Evolutionary conservation across 2,329 filamentous ascomycete species (phyloP).

Genomic region (Exophiala sideris): DNA sequence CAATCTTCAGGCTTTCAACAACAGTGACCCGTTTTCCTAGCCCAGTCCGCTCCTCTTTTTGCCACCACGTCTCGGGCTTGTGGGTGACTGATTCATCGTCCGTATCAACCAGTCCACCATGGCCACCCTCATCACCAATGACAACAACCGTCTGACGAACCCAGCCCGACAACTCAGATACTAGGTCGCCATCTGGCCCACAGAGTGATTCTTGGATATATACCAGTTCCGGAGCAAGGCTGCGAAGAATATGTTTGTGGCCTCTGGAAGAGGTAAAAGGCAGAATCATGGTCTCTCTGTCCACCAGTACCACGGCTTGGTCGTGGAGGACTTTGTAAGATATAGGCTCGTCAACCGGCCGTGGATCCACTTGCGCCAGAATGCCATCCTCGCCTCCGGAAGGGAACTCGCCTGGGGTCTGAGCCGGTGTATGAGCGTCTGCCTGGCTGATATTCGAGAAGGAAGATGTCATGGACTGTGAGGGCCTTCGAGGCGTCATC

Average conservation of each 20-base stretch:
- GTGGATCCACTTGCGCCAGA: slow-evolving; percentile 46
- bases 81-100: slow-evolving; percentile 57
- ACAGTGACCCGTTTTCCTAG: slow-evolving; percentile 83
- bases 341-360: slow-evolving; percentile 40
- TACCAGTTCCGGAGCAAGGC: slow-evolving; percentile 78
- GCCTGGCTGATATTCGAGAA: slow-evolving; percentile 81
- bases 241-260: slow-evolving; percentile 80
- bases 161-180: slow-evolving; percentile 65
- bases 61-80: slow-evolving; percentile 60
- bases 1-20: slow-evolving; percentile 75
- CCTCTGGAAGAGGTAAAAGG: slow-evolving; percentile 82
- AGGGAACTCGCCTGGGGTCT: slow-evolving; percentile 57
- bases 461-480: slow-evolving; percentile 61
- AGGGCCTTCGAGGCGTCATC: slow-evolving; percentile 46
- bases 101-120: slow-evolving; percentile 77
- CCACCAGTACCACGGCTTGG: slow-evolving; percentile 74
- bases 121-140: slow-evolving; percentile 55
- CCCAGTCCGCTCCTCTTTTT: slow-evolving; percentile 75
- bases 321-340: slow-evolving; percentile 76
- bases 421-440: slow-evolving; percentile 65
- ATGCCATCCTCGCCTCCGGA: slow-evolving; percentile 49
- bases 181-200: slow-evolving; percentile 68
- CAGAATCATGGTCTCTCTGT: slow-evolving; percentile 81
- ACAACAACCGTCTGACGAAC: slow-evolving; percentile 61
- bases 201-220: slow-evolving; percentile 84